phyloP scores from a whole-genome alignment of 2,329 filamentous ascomycete genomes.

The Trichophaea hybrida region DNA sequence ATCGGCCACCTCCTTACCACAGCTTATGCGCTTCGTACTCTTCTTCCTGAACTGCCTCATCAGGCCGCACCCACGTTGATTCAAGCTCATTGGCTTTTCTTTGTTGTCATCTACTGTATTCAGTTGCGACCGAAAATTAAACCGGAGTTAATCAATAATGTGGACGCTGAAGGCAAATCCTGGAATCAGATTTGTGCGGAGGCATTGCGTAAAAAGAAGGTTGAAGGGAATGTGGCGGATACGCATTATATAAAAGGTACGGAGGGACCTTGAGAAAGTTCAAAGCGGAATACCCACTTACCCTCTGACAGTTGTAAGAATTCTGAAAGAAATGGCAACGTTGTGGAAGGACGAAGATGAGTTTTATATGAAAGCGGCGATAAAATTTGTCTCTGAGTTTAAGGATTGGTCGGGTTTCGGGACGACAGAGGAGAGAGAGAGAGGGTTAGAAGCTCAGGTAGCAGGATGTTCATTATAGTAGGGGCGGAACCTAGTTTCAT shows the following conservation, averaged over 20 bases:
- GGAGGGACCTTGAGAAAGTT: conserved; percentile 41
- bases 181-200: conserved; percentile 66
- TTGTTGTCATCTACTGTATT: conserved; percentile 61
- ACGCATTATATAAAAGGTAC: conserved; percentile 73
- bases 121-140: conserved; percentile 60
- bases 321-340: conserved; percentile 23
- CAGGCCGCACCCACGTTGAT: conserved; percentile 61
- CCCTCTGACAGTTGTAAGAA: conserved; percentile 20
- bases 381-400: conserved; percentile 38
- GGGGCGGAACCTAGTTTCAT: too few species aligned
- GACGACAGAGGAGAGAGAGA: neutral
- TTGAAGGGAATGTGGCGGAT: conserved; percentile 48
- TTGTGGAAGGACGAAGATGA: conserved; percentile 29
- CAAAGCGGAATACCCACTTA: neutral
- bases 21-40: conserved; percentile 73
- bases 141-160: conserved; percentile 45
- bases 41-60: conserved; percentile 62
- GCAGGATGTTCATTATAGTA: too few species aligned
- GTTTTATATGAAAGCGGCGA: conserved; percentile 38
- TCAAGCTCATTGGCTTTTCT: conserved; percentile 79
- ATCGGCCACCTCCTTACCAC: conserved; percentile 68
- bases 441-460: neutral
- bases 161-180: conserved; percentile 47
- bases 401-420: conserved; percentile 24
- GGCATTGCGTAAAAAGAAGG: conserved; percentile 46